Evolutionary conservation across 306 rosid genomes (phyloP), one percentile per base, ranked within the genome.

Genomic region (Chamaecrista fasciculata): DNA sequence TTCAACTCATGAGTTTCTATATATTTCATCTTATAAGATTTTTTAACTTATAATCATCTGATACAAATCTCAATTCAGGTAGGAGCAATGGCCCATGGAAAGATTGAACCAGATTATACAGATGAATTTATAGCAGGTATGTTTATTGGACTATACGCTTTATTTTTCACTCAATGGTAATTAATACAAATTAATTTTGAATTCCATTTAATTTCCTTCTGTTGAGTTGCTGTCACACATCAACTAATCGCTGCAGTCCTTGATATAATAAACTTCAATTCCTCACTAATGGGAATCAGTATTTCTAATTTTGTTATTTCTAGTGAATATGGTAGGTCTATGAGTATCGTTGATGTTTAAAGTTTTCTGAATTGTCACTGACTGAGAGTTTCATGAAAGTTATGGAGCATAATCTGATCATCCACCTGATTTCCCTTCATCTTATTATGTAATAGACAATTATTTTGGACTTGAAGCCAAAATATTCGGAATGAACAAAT

Each of bases 1-100:
- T 42, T 61, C 62, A 20, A 39, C 31, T 66, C 64, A 34, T 26
- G 26, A 16, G 28, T 15, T 57, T 67, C 57, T 39, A 6, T 36
- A 11, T 14, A 34, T 34, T 10, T 19, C 18, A 60, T 36, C n/a
- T 19, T 5, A 2, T 28, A n/a, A 16, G 23, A 34, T 7, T 1
- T 60, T 53, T 60, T 20, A 9, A 19, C 47, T 19, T 42, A 4
- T 11, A 65, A 4, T 74, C 39, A 23, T 55, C 57, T 60, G 2
- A 60, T 23, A 36, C 28, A 52, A 34, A 59, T 36, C 47, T 18
- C 7, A 18, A 34, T 34, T 36, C 28, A 92, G 98, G 85, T 88
- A 18, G 97, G 97, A 69, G 97, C 96, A 29, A 86, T 88, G 92
- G 87, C 97, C 79, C 96, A 86, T 70, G 97, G 96, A 63, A 88